Evolutionary conservation across 2,329 filamentous ascomycete species (phyloP).

Genomic region (Ophiostoma perfectum): DNA sequence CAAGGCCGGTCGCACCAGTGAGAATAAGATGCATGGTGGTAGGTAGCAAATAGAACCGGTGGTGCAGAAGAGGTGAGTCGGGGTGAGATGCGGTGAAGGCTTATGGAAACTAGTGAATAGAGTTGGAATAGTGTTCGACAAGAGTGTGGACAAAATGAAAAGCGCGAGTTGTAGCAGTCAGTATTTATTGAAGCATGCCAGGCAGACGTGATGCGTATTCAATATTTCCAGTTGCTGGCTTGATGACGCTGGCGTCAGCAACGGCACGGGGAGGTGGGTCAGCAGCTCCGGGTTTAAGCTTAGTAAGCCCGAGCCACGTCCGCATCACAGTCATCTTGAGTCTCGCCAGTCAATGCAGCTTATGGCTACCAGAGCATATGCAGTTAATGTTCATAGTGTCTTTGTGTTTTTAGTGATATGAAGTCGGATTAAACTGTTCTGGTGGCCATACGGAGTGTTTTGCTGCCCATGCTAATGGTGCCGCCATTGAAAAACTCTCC

Average conservation of each 20-base stretch:
- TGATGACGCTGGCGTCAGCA: constrained; percentile 15
- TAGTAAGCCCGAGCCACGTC: constrained; percentile 8
- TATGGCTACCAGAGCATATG: too few species aligned
- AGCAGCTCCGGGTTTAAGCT: constrained; percentile 9
- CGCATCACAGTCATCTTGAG: not conserved
- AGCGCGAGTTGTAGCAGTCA: not conserved
- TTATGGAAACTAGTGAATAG: too few species aligned
- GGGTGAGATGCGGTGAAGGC: too few species aligned
- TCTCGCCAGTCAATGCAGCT: too few species aligned
- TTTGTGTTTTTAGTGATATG: too few species aligned
- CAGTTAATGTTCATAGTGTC: too few species aligned
- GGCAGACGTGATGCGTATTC: not conserved
- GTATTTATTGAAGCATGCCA: not conserved
- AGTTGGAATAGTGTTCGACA: not conserved
- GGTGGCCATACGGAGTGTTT: too few species aligned
- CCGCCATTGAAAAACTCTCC: too few species aligned
- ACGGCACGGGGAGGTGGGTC: not conserved
- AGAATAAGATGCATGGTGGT: constrained; percentile 58
- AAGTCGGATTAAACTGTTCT: too few species aligned
- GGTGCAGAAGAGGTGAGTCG: too few species aligned
- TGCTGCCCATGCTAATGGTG: too few species aligned
- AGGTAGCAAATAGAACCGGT: not conserved
- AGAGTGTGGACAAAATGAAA: not conserved
- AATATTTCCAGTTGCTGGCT: not conserved
- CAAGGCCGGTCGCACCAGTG: constrained; percentile 62